A percentile compares a stretch with the other conserved stretches of the same genome.
phyloP scores from a whole-genome alignment of 2,329 filamentous ascomycete species.

The Dothiorella sarmentorum region DNA sequence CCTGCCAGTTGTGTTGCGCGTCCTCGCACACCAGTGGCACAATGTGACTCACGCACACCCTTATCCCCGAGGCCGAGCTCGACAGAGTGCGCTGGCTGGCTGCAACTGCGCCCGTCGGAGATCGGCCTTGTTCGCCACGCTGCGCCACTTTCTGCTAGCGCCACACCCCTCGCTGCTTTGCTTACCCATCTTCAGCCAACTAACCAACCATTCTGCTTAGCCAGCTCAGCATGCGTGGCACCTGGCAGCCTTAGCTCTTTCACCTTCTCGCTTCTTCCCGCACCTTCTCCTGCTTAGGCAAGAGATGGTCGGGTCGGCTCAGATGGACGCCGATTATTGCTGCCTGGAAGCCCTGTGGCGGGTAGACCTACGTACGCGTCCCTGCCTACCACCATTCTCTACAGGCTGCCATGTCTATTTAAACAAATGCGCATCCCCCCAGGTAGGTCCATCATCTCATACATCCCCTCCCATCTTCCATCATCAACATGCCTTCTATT shows the following conservation, averaged over 20 bases:
- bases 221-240: not conserved
- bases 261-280: constrained; percentile 10
- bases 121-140: not conserved
- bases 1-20: constrained; percentile 16
- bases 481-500: constrained; percentile 49
- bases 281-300: constrained; percentile 10
- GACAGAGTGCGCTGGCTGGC: not conserved
- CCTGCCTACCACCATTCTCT: constrained; percentile 11
- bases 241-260: constrained; percentile 7
- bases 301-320: not conserved
- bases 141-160: constrained; percentile 12
- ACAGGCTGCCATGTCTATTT: constrained; percentile 1
- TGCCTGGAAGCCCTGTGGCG: constrained; percentile 12
- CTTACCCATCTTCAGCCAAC: constrained; percentile 5
- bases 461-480: not conserved
- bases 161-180: not conserved
- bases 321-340: not conserved
- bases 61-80: constrained; percentile 6
- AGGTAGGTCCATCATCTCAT: not conserved
- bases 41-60: constrained; percentile 1
- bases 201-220: not conserved
- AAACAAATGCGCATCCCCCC: not conserved
- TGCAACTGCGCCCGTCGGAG: no score
- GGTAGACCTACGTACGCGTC: constrained; percentile 11
- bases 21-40: constrained; percentile 1